These are phyloP conservation scores for Rhinocladiella similis DNA, from an alignment of 2,329 filamentous ascomycete species.

Conservation along the genomic window DNA sequence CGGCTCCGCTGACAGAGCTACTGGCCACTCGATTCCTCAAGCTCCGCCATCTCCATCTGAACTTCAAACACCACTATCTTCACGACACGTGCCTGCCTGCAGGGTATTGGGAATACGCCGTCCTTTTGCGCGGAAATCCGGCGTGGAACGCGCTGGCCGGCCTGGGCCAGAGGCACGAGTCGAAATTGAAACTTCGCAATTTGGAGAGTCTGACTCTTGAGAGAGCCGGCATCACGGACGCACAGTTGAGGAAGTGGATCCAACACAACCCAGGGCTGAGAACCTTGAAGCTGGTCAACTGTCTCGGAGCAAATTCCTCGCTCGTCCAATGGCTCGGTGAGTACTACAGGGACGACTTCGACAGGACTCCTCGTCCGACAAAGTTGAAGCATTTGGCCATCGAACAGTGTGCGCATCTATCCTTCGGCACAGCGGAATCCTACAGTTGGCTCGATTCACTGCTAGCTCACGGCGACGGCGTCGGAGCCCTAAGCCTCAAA, in stretches of 20 bases:
- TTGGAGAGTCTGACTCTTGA: constrained; percentile 35
- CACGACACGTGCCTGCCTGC: constrained; percentile 34
- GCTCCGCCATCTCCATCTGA: constrained; percentile 36
- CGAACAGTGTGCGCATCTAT: constrained; percentile 13
- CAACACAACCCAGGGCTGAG: constrained; percentile 33
- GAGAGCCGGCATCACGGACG: constrained; percentile 37
- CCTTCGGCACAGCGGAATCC: not conserved
- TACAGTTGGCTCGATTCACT: constrained; percentile 19
- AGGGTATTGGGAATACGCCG: constrained; percentile 32
- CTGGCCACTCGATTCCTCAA: constrained; percentile 34
- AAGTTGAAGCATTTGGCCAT: constrained; percentile 9
- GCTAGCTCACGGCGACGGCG: not conserved
- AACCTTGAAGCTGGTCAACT: constrained; percentile 35
- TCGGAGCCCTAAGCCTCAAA: not conserved
- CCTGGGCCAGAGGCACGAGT: constrained; percentile 28
- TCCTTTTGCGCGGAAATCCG: constrained; percentile 24
- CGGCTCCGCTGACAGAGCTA: constrained; percentile 35
- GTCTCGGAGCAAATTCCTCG: constrained; percentile 35
- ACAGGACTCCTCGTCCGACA: not conserved
- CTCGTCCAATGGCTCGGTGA: constrained; percentile 38
- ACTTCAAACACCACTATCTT: constrained; percentile 38
- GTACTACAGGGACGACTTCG: not conserved
- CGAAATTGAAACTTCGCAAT: constrained; percentile 26
- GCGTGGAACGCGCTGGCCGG: constrained; percentile 37
- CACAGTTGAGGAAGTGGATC: constrained; percentile 37